Base-by-base conservation (phyloP, 2,329 filamentous ascomycete genomes). In the Diaporthe vaccinii region DNA sequence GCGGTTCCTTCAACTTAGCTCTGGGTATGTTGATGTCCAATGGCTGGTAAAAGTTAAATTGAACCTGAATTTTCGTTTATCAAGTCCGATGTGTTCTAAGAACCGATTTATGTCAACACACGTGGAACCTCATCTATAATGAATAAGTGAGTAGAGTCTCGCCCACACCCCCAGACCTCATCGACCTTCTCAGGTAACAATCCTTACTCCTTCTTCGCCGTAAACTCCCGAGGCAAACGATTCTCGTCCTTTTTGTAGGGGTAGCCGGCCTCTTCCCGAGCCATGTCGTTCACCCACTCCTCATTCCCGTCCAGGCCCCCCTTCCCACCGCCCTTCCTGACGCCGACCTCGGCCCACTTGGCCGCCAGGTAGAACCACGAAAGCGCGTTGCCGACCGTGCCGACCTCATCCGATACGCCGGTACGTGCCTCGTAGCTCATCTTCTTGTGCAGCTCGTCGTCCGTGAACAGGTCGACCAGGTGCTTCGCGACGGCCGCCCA, bases 321-420 rank as follows among this genome's bases (percentile, higher is more conserved):
- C 74, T 83, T 79, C n/a, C 73, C 71, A 51, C 80, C 81, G 46
- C 80, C 78, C 72, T 84, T 82, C 78, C 90, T 86, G 2, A 82
- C 81, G 34, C 89, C 89, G 0, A 86, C 84, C 78, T 91, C 89
- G 31, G 88, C 85, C 82, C 93, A 88, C 81, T 90, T 91, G 78
- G 91, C 89, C 0, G 93, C 93, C n/a, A 97, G 86, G 82, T 94
- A 96, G 81, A 94, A 89, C 94, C 94, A 97, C 31, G 86, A 87
- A 17, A 96, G 85, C 1, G 92, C 92, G 82, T 96, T 96, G 0
- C 94, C 94, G 1, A 95, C 93, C 0, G 94, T 97, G 76, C 93
- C 91, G 1, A 96, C 93, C 82, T 97, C 94, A 80, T 97, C 94
- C 76, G 92, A 95, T 20, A 97, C 93, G 76, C 93, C 91, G 0